Evolutionary conservation across 345 rosid genomes (phyloP), one percentile per base, ranked within the genome.

Genomic region (Ailanthus altissimus): DNA sequence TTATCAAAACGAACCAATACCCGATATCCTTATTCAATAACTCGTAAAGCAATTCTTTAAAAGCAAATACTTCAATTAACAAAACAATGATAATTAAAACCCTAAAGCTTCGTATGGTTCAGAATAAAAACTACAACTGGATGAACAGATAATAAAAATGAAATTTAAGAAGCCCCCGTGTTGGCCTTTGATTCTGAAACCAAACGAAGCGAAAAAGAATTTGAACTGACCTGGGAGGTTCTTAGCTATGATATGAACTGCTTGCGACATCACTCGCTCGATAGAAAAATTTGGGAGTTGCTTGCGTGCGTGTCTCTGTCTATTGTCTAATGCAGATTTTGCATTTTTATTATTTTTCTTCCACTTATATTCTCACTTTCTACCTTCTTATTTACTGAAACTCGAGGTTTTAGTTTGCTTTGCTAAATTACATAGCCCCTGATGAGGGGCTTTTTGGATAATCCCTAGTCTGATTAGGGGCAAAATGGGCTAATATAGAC

Each of bases 371-470:
- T 23, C 3, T 62, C 5, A 25, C 51, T 6, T 14, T 61, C 21
- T 14, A 21, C 12, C 42, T 51, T 21, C 49, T 3, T 8, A 3
- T 32, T 0, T 6, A 4, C 58, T 28, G 5, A 28, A 4, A 0
- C 8, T 15, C 42, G 3, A 5, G 5, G 67, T 2, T 13, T 13
- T 4, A 2, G 67, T 2, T 13, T 6, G 23, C 58, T 20, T 46
- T 10, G 58, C 10, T 20, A 70, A 51, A 13, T 25, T 61, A 64
- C 74, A 62, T 13, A 51, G 23, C 72, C 47, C 66, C 23, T 64
- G 85, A 78, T 78, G 75, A 75, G 84, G 88, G 84, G 26, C 67
- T 25, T 42, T 43, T 68, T 67, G 40, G 82, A 74, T 38, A 75
- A 54, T 80, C 11, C 1, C 5, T 0, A 6, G 1, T 53, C 73